Conservation (phyloP, 1,284 basidiomycete genomes). For the Sutorius eximius region DNA sequence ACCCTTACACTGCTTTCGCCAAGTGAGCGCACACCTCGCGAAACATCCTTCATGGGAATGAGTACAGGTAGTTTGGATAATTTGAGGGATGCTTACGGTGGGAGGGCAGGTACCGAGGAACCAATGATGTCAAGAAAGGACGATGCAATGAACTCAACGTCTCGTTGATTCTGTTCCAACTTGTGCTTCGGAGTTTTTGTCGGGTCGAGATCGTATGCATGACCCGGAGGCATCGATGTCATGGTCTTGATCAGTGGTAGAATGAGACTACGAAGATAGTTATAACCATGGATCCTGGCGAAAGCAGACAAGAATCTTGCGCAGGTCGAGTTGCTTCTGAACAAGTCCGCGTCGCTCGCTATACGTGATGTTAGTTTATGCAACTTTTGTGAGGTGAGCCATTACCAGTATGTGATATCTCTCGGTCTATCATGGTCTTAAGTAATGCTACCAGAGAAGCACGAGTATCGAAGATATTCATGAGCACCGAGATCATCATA, state of each 20-base stretch:
- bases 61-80: constrained; percentile 1
- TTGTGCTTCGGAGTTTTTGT: constrained; percentile 61
- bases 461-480: constrained; percentile 84
- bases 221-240: constrained; percentile 68
- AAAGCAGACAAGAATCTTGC: constrained; percentile 84
- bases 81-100: constrained; percentile 57
- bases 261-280: constrained; percentile 79
- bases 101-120: constrained; percentile 69
- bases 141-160: constrained; percentile 72
- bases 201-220: constrained; percentile 81
- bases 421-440: constrained; percentile 82
- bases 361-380: constrained; percentile 11
- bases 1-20: constrained; percentile 73
- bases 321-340: constrained; percentile 85
- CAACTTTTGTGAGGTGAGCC: neutral
- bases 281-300: constrained; percentile 84
- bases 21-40: constrained; percentile 87
- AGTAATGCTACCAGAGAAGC: constrained; percentile 72
- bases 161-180: constrained; percentile 66
- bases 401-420: constrained; percentile 75
- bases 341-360: constrained; percentile 80
- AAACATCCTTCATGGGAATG: constrained; percentile 61
- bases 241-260: constrained; percentile 76
- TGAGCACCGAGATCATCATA: constrained; percentile 80
- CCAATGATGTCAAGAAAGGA: constrained; percentile 78